These are phyloP conservation scores for Phytophthora lateralis DNA, from an alignment of 352 stramenopile species.

Conservation along the genomic window DNA sequence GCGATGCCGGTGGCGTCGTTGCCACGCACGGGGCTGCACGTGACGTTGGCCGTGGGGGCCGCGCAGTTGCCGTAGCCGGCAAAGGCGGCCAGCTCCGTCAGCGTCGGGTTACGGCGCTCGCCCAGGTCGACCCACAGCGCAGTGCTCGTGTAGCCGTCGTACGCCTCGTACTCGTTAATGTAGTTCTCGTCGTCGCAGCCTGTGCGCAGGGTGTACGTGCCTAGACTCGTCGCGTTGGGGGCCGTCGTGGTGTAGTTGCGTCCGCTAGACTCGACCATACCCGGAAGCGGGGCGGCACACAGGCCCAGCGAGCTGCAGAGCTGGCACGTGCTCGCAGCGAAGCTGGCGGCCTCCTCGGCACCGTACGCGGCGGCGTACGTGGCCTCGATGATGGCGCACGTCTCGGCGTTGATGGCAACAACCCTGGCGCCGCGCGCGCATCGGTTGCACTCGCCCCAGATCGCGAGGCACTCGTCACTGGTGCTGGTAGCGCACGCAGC, in stretches of 20 bases:
- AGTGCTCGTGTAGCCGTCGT: conserved; percentile 45
- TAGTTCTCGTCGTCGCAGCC: conserved; percentile 60
- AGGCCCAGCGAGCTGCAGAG: conserved; percentile 46
- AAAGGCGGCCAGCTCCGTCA: conserved; percentile 54
- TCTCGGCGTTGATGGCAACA: conserved; percentile 48
- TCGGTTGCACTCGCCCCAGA: conserved; percentile 53
- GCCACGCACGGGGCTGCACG: conserved; percentile 56
- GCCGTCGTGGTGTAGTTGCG: conserved; percentile 48
- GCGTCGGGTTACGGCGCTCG: conserved; percentile 51
- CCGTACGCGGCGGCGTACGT: conserved; percentile 52
- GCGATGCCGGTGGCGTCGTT: conserved; percentile 57
- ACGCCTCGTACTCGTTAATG: conserved; percentile 62
- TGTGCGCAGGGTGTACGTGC: conserved; percentile 49
- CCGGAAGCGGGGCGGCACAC: conserved; percentile 61
- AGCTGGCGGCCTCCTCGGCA: conserved; percentile 36
- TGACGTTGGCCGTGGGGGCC: conserved; percentile 51
- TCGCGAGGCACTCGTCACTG: conserved; percentile 39
- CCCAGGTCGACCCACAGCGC: conserved; percentile 53
- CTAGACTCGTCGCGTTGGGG: conserved; percentile 31
- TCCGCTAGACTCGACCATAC: conserved; percentile 57
- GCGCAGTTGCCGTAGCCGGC: conserved; percentile 59
- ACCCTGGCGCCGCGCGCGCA: conserved; percentile 45
- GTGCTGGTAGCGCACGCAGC: conserved; percentile 38
- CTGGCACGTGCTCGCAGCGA: conserved; percentile 43
- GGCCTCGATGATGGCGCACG: conserved; percentile 44